A percentile compares a stretch with the other conserved stretches of the same genome.
Conservation (phyloP, 768 basidiomycete species). For the Mycena vulgaris region DNA sequence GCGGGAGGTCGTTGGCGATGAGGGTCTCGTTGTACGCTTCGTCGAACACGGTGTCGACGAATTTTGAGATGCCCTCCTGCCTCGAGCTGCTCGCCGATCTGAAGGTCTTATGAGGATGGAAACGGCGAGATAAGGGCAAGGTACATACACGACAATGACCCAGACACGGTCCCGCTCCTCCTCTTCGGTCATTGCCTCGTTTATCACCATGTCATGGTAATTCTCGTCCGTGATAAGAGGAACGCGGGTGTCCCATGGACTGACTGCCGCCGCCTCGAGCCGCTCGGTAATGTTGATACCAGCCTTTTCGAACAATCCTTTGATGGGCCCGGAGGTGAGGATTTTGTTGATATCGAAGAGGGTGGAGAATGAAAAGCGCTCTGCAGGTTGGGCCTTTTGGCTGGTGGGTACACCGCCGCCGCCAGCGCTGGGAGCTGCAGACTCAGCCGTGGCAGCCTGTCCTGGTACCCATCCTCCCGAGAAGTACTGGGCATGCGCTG, state of each 20-base stretch:
- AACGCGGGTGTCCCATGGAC: constrained; percentile 80
- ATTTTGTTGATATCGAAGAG: constrained; percentile 58
- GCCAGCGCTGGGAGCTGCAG: constrained; percentile 38
- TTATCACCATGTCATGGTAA: constrained; percentile 78
- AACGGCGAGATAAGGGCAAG: constrained; percentile 25
- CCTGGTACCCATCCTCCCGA: constrained; percentile 88
- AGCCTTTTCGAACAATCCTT: constrained; percentile 65
- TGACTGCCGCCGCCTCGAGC: constrained; percentile 52
- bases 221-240: constrained; percentile 89
- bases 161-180: constrained; percentile 76
- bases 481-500: constrained; percentile 77
- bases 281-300: constrained; percentile 83
- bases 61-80: constrained; percentile 77
- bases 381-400: constrained; percentile 40
- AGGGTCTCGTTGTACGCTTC: constrained; percentile 77
- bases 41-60: constrained; percentile 83
- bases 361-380: constrained; percentile 44
- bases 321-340: constrained; percentile 69
- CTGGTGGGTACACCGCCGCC: constrained; percentile 38
- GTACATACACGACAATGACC: constrained; percentile 82
- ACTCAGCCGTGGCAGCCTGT: constrained; percentile 60
- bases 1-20: constrained; percentile 71
- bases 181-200: constrained; percentile 78
- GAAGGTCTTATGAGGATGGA: constrained; percentile 2
- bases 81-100: constrained; percentile 45